phyloP scores from a whole-genome alignment of 2,329 filamentous ascomycete genomes.

The Neophaeococcomyces mojaviensis region DNA sequence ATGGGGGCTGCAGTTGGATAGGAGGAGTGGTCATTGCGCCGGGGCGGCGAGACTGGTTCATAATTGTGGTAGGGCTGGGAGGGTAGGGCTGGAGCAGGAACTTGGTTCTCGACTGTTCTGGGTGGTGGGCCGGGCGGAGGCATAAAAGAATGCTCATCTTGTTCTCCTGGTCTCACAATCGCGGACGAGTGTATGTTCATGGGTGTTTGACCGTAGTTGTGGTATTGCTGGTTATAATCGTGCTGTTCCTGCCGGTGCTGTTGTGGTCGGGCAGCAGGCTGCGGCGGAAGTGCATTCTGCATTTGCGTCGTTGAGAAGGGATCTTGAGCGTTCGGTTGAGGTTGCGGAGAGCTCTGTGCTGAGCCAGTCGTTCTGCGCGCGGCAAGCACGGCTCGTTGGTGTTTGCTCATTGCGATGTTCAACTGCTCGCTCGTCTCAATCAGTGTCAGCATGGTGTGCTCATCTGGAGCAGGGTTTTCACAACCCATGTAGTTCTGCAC shows the following conservation, averaged over 20 bases:
- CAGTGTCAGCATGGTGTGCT: conserved; percentile 84
- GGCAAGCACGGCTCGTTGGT: conserved; percentile 68
- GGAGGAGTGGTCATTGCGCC: not conserved
- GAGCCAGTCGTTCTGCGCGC: conserved; percentile 39
- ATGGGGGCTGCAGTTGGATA: conserved; percentile 1
- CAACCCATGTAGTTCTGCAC: conserved; percentile 80
- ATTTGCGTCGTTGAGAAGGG: conserved; percentile 15
- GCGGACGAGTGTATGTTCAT: not conserved
- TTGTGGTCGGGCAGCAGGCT: conserved; percentile 9
- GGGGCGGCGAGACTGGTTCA: conserved; percentile 1
- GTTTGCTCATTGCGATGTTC: conserved; percentile 70
- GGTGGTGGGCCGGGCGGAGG: conserved; percentile 6
- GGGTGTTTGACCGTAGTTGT: not conserved
- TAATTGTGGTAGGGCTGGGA: not conserved
- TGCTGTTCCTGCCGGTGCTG: conserved; percentile 14
- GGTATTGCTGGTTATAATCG: conserved; percentile 11
- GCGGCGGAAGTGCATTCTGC: conserved; percentile 12
- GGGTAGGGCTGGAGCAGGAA: not conserved
- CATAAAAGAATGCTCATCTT: conserved; percentile 2
- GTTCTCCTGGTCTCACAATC: conserved; percentile 2
- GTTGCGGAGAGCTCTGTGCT: conserved; percentile 7
- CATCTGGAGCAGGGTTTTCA: conserved; percentile 73
- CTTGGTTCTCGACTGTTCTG: not conserved
- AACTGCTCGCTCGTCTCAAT: conserved; percentile 94
- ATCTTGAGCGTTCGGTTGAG: conserved; percentile 1